Evolutionary conservation across 1,284 basidiomycete genomes (phyloP), one percentile per base, ranked within the genome.

Genomic region (Microstroma glucosiphilum): DNA sequence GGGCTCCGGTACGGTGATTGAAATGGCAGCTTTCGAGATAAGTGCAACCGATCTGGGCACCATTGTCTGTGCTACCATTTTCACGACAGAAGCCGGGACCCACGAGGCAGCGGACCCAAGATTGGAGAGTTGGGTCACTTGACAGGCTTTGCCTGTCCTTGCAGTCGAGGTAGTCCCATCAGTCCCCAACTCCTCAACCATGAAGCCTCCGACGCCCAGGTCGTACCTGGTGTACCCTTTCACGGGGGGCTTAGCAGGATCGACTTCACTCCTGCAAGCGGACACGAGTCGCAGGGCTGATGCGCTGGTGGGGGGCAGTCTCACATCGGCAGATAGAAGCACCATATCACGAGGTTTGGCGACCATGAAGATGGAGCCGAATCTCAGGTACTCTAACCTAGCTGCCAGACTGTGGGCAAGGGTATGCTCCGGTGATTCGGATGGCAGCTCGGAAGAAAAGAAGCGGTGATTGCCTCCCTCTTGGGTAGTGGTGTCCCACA

Each of bases 361-460:
- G 56, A 75, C 71, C 69, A 75, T 72, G n/a, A 73, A 75, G 56
- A 75, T 72, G 60, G 66, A 65, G 11, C 71, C 71, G 43, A 75
- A 72, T 8, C 70, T 62, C 1, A 73, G 61, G 2, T 68, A 61
- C 56, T 75, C 73, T 1, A 73, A 59, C 1, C 69, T 63, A 0
- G 69, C 67, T 15, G 67, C 65, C 15, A 68, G 19, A 1, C 63
- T 63, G 49, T 61, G 42, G 37, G 60, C 59, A 13, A 60, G 61
- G 49, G 23, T 21, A 8, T 30, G n/a, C 37, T 6, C 9, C 17
- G 21, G 37, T 13, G 48, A 3, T 58, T 25, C 55, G 46, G 23
- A 15, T n/a, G 19, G 51, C 1, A 60, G 23, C 51, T 67, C 66
- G 49, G n/a, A 59, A 9, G 61, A 60, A 0, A 69, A 54, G 71